Percentiles rank a stretch among this genome's conserved stretches.
phyloP scores from a whole-genome alignment of 441 rosid species.

The Erodium moschatum region DNA sequence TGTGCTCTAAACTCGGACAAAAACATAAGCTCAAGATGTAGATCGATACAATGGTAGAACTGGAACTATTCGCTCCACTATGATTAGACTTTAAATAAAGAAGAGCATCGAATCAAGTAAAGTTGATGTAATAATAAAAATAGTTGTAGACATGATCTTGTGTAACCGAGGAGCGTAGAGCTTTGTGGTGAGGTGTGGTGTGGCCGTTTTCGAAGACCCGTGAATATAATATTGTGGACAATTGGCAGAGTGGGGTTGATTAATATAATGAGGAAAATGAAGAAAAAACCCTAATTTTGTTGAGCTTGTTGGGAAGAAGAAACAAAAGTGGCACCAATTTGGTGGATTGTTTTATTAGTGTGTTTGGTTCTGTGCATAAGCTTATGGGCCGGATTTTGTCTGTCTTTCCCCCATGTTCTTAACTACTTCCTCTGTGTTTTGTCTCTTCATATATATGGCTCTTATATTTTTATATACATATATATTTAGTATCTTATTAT shows the following conservation, averaged over 20 bases:
- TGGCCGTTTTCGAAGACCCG: too few relatives aligned
- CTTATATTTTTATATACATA: too few relatives aligned
- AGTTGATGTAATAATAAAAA: too few relatives aligned
- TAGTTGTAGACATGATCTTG: too few relatives aligned
- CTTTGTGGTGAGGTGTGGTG: too few relatives aligned
- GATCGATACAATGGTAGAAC: not conserved
- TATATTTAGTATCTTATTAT: too few relatives aligned
- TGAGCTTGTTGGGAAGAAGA: constrained; percentile 1
- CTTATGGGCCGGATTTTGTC: constrained; percentile 36
- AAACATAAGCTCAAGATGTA: constrained; percentile 23
- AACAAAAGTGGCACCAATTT: not conserved
- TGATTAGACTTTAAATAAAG: too few relatives aligned
- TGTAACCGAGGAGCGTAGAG: too few relatives aligned
- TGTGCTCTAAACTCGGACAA: constrained; percentile 38
- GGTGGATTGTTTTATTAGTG: not conserved
- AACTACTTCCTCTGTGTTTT: not conserved
- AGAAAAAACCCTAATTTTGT: constrained; percentile 7
- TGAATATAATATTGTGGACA: too few relatives aligned
- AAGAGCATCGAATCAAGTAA: too few relatives aligned
- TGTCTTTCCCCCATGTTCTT: constrained; percentile 21
- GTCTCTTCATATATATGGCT: not conserved
- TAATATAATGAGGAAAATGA: constrained; percentile 7
- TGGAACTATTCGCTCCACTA: too few relatives aligned
- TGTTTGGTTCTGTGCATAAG: not conserved
- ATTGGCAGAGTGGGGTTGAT: not conserved